Percentiles rank a stretch among this genome's conserved stretches.
Conservation (phyloP, 805 yeast species). For the Yarrowia phangngaensis region DNA sequence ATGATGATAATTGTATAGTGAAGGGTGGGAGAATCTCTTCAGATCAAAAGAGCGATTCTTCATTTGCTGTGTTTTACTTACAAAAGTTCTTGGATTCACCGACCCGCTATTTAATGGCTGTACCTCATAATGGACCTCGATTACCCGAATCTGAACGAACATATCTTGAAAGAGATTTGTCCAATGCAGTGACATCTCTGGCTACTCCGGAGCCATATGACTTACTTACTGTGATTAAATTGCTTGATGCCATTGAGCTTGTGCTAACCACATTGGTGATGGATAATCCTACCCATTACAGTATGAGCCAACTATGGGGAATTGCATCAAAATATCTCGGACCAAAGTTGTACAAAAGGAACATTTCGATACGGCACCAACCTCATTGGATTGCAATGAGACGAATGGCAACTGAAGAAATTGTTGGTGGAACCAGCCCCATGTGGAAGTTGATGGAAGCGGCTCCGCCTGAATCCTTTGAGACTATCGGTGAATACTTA, state of each 20-base stretch:
- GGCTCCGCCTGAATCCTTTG: not conserved
- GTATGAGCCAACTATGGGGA: constrained; percentile 14
- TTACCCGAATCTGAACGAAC: not conserved
- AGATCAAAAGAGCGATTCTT: too few species aligned
- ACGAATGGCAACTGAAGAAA: constrained; percentile 1
- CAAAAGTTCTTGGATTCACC: constrained; percentile 1
- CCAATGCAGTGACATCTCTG: not conserved
- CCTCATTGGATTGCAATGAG: constrained; percentile 16
- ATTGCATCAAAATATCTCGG: constrained; percentile 7
- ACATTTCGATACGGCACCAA: not conserved
- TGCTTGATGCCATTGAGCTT: not conserved
- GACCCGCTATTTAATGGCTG: constrained; percentile 3
- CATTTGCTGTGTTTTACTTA: too few species aligned
- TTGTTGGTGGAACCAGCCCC: too few species aligned
- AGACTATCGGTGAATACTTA: not conserved
- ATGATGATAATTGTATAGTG: too few species aligned
- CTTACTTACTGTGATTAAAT: not conserved
- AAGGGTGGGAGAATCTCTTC: too few species aligned
- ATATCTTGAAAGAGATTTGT: constrained; percentile 1
- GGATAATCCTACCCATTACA: constrained; percentile 1
- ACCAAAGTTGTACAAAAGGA: not conserved
- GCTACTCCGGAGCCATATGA: not conserved
- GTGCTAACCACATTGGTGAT: constrained; percentile 10
- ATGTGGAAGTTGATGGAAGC: not conserved
- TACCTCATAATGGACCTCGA: constrained; percentile 2